Evolutionary conservation across 257 asterid genomes (phyloP).

Genomic region (Penstemon barbatus): DNA sequence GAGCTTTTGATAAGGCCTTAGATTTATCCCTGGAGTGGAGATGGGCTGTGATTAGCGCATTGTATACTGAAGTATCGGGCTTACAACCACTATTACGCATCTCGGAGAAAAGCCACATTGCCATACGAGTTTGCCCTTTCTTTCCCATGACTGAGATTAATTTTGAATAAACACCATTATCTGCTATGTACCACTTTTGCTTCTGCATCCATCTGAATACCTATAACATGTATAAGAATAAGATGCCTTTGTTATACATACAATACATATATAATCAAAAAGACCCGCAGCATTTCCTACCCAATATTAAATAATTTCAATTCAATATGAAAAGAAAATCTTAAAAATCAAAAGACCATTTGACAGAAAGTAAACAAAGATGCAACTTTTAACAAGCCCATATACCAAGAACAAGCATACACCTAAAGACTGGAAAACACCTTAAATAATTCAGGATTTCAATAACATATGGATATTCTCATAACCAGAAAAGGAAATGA

Average conservation of each 20-base stretch:
- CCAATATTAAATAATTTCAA: not conserved
- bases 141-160: slow-evolving; percentile 93
- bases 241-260: not conserved
- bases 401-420: not conserved
- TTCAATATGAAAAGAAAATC: not conserved
- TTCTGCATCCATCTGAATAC: slow-evolving; percentile 99
- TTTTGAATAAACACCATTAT: slow-evolving; percentile 92
- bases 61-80: slow-evolving; percentile 93
- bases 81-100: slow-evolving; percentile 95
- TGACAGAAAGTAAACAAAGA: not conserved
- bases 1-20: slow-evolving; percentile 78
- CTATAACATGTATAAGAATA: slow-evolving; percentile 38
- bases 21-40: slow-evolving; percentile 81
- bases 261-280: not conserved
- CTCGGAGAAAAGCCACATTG: slow-evolving; percentile 99
- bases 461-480: not conserved
- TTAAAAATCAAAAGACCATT: not conserved
- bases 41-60: slow-evolving; percentile 85
- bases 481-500: not conserved
- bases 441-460: not conserved
- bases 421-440: not conserved
- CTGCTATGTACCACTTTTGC: slow-evolving; percentile 93
- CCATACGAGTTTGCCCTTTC: slow-evolving; percentile 92
- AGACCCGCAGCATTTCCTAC: no score
- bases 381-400: not conserved